phyloP scores from a whole-genome alignment of 2,329 filamentous ascomycete genomes.

The Teratosphaeria epicoccoides region DNA sequence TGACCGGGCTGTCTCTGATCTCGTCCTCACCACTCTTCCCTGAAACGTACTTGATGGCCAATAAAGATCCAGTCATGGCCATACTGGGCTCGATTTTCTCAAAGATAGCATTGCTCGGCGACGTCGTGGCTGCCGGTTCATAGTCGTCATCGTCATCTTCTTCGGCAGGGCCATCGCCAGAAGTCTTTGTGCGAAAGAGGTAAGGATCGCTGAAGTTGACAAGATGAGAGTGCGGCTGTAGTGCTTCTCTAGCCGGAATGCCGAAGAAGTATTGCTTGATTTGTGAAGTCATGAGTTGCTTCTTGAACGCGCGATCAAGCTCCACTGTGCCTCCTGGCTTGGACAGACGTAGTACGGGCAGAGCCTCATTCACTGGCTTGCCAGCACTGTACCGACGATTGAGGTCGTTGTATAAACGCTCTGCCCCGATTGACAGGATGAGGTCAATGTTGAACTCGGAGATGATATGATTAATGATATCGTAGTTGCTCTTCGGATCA shows the following conservation, averaged over 20 bases:
- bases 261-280: conserved; percentile 96
- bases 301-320: conserved; percentile 63
- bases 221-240: conserved; percentile 80
- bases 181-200: conserved; percentile 42
- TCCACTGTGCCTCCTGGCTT: conserved; percentile 79
- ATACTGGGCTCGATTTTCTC: conserved; percentile 51
- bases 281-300: conserved; percentile 59
- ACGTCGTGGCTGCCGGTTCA: not conserved
- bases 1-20: conserved; percentile 70
- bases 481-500: conserved; percentile 55
- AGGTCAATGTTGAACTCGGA: conserved; percentile 60
- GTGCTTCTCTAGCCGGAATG: conserved; percentile 42
- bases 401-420: conserved; percentile 65
- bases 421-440: conserved; percentile 71
- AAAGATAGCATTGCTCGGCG: not conserved
- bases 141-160: conserved; percentile 36
- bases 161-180: conserved; percentile 16
- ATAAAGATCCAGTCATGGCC: conserved; percentile 65
- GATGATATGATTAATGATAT: conserved; percentile 70
- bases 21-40: conserved; percentile 54
- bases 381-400: conserved; percentile 52
- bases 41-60: conserved; percentile 70
- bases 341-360: conserved; percentile 67
- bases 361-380: conserved; percentile 43
- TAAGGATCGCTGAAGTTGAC: conserved; percentile 65